Evolutionary conservation across 2,329 filamentous ascomycete species (phyloP).

Genomic region (Pseudomassariella vexata): DNA sequence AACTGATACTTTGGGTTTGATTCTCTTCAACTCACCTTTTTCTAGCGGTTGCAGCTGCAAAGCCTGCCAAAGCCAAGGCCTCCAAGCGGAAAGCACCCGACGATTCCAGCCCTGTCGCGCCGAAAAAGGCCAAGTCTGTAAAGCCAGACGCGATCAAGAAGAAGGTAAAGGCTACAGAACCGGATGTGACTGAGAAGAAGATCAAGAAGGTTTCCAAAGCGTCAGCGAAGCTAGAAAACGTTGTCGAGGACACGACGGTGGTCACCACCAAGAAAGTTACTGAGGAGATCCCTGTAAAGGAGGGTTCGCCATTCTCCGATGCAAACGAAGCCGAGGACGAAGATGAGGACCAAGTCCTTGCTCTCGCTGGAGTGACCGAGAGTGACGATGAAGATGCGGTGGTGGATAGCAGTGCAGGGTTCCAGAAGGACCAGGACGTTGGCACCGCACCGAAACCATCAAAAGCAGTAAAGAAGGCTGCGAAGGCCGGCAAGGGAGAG

Average conservation of each 20-base stretch:
- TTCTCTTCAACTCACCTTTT: too few relatives aligned
- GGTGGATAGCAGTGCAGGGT: slow-evolving; percentile 28
- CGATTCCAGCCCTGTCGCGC: slow-evolving; percentile 35
- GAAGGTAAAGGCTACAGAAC: slow-evolving; percentile 17
- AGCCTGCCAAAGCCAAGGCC: too few relatives aligned
- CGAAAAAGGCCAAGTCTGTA: slow-evolving; percentile 40
- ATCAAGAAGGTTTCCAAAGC: too few relatives aligned
- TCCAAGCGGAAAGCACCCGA: slow-evolving; percentile 38
- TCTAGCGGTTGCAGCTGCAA: slow-evolving; percentile 10
- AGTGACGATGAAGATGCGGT: slow-evolving; percentile 34
- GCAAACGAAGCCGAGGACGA: slow-evolving; percentile 18
- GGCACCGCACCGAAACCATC: slow-evolving; percentile 45
- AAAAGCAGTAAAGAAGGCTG: slow-evolving; percentile 34
- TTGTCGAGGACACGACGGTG: slow-evolving; percentile 42
- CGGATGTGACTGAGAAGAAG: slow-evolving; percentile 17
- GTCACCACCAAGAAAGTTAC: slow-evolving; percentile 40
- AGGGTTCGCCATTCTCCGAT: too few relatives aligned
- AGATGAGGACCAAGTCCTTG: slow-evolving; percentile 34
- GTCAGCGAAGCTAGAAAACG: slow-evolving; percentile 31
- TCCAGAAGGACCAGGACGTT: slow-evolving; percentile 43
- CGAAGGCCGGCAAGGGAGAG: slow-evolving; percentile 30
- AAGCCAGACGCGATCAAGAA: slow-evolving; percentile 20
- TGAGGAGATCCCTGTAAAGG: too few relatives aligned
- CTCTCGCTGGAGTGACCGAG: slow-evolving; percentile 40
- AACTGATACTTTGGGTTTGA: too few relatives aligned